These are phyloP conservation scores for Tolypocladium sp. DNA, from an alignment of 2,329 filamentous ascomycete genomes.

Conservation along the genomic window DNA sequence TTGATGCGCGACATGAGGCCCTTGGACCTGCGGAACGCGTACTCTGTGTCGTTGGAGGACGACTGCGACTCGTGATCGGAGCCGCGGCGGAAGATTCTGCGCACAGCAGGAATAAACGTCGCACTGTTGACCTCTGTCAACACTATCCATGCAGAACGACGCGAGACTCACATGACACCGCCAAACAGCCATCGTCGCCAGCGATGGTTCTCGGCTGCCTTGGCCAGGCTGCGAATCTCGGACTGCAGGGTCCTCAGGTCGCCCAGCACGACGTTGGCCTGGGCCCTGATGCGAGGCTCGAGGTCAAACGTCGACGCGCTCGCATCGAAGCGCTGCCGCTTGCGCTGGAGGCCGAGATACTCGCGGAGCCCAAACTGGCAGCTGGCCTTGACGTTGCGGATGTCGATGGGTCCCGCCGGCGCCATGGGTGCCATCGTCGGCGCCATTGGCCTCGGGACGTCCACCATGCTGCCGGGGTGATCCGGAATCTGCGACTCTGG, in stretches of 20 bases:
- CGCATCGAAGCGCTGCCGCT: constrained; percentile 16
- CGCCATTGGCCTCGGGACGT: constrained; percentile 5
- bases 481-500: constrained; percentile 12
- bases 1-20: constrained; percentile 41
- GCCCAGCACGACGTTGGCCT: constrained; percentile 30
- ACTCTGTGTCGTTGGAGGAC: constrained; percentile 44
- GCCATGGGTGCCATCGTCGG: constrained; percentile 10
- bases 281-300: constrained; percentile 32
- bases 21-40: constrained; percentile 44
- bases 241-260: constrained; percentile 35
- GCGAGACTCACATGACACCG: constrained; percentile 36
- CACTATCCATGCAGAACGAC: neutral
- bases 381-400: constrained; percentile 18
- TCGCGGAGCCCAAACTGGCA: constrained; percentile 27
- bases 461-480: constrained; percentile 10
- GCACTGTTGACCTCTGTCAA: constrained; percentile 23
- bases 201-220: constrained; percentile 35
- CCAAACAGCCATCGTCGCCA: constrained; percentile 46
- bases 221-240: constrained; percentile 33
- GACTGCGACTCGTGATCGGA: constrained; percentile 23
- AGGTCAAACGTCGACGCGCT: constrained; percentile 24
- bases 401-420: constrained; percentile 15
- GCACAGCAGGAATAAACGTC: constrained; percentile 41
- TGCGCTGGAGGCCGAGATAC: constrained; percentile 22
- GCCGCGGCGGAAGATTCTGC: constrained; percentile 39